Evolutionary conservation across 768 basidiomycete genomes (phyloP), one percentile per base, ranked within the genome.

Genomic region (Leucocoprinus sp.): DNA sequence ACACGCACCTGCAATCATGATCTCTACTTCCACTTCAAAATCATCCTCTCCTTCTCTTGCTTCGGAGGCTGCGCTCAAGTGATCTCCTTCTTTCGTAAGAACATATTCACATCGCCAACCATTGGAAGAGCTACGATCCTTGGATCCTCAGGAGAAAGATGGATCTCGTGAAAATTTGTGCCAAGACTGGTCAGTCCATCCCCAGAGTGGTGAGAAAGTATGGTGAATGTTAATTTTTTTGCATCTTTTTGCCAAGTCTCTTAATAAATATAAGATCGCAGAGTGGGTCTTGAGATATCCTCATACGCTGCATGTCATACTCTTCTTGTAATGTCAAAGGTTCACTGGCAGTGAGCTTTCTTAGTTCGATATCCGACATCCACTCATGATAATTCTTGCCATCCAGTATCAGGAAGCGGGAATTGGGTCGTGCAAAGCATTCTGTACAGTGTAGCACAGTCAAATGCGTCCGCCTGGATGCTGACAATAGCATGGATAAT

Each of bases 91-190:
- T n/a, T n/a, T n/a, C n/a, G n/a, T 34, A 95, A 63, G 60, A 96
- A 96, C 21, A 96, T 63, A 60, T 96, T 96, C 27, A 92, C 91
- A 58, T 97, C 93, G 24, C 93, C 93, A 15, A 93, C 66, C 91
- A 95, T 93, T 7, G 71, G 75, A 14, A 70, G 60, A 0, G 55
- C 29, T 8, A 41, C 29, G 2, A 75, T 50, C 6, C 49, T 69
- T 56, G 58, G 62, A 54, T 67, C 62, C 54, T 48, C 52, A 47
- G 68, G 59, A 39, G 57, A 22, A 42, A 66, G 36, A 6, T 50
- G 17, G 8, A 45, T 37, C 1, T 24, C 23, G 3, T 2, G 19
- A 4, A 22, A 17, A 8, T 12, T 18, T 2, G 9, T 31, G 14
- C 7, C 8, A 1, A 24, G 5, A 17, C 17, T 35, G 48, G 55